A percentile compares a stretch with the other conserved stretches of the same genome.
These are phyloP conservation scores for Colletotrichum sp. DNA, from an alignment of 2,329 filamentous ascomycete species.

Conservation along the genomic window DNA sequence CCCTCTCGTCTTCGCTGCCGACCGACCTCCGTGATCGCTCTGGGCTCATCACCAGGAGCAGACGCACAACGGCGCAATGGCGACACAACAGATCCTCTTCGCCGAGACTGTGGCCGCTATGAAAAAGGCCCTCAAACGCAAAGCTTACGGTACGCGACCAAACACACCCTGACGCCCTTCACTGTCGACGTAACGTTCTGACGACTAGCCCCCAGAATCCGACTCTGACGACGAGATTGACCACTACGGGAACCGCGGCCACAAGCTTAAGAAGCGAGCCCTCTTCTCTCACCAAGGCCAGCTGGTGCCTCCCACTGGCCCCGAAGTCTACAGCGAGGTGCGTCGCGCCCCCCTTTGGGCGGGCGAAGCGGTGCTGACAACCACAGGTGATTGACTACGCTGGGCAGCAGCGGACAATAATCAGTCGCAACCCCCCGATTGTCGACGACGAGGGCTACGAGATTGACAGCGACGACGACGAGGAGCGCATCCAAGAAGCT, in stretches of 20 bases:
- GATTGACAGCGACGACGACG: constrained; percentile 74
- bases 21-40: constrained; percentile 10
- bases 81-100: constrained; percentile 64
- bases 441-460: constrained; percentile 82
- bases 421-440: constrained; percentile 74
- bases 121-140: constrained; percentile 71
- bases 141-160: constrained; percentile 58
- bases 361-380: background rate
- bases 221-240: constrained; percentile 78
- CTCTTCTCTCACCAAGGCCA: constrained; percentile 74
- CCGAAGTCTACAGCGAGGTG: constrained; percentile 75
- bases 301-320: constrained; percentile 68
- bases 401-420: constrained; percentile 74
- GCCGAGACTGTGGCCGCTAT: constrained; percentile 71
- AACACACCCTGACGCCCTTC: background rate
- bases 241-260: constrained; percentile 74
- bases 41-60: constrained; percentile 2
- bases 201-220: constrained; percentile 59
- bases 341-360: constrained; percentile 23
- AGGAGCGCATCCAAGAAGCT: constrained; percentile 65
- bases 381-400: constrained; percentile 73
- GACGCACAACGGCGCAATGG: constrained; percentile 33
- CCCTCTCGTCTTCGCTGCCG: background rate
- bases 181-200: background rate
- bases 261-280: constrained; percentile 79